Evolutionary conservation across 371 early-diverging fungal genomes (phyloP), one percentile per base, ranked within the genome.

Genomic region (Mortierella sp.): DNA sequence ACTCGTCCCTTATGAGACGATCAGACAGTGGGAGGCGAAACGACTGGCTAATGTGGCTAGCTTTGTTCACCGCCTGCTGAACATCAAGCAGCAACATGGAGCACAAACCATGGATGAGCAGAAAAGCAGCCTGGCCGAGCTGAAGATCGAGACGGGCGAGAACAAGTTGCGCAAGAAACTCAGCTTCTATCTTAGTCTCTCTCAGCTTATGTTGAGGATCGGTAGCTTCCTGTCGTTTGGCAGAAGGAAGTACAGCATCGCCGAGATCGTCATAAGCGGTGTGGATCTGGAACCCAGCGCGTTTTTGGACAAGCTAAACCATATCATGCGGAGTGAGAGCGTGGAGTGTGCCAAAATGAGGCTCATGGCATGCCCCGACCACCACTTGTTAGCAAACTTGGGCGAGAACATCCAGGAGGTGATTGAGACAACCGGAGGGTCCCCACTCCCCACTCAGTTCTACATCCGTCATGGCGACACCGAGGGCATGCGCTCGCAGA

Each of bases 391-490:
- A 7, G 57, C 10, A 10, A 57, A 24, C 0, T 26, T 10, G 24
- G 57, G 57, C 45, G 63, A 19, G 31, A 48, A 26, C 60, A 74
- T 63, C 21, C 38, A 60, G 47, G 75, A 74, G 75, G 63, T 74
- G 47, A 74, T 74, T 21, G 75, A 74, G 60, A 74, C 75, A 7
- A 74, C 75, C 3, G 65, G 75, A 3, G 75, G 75, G 0, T 60
- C 75, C 3, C 75, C 75, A 42, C 28, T 74, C 75, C 75, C 75
- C 24, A 60, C 75, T 45, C 75, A 74, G 65, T 74, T 74, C 75
- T 45, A 14, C 47, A 60, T 74, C 63, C 21, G 47, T 31, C 47
- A 42, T 63, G 75, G 47, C 31, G 63, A 74, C 14, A 0, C 38
- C 26, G 21, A 4, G 45, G 75, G 63, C 13, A 26, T 74, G 31